These are phyloP conservation scores for Avena eriantha DNA, from an alignment of 176 grass and related monocot genomes.

Conservation along the genomic window DNA sequence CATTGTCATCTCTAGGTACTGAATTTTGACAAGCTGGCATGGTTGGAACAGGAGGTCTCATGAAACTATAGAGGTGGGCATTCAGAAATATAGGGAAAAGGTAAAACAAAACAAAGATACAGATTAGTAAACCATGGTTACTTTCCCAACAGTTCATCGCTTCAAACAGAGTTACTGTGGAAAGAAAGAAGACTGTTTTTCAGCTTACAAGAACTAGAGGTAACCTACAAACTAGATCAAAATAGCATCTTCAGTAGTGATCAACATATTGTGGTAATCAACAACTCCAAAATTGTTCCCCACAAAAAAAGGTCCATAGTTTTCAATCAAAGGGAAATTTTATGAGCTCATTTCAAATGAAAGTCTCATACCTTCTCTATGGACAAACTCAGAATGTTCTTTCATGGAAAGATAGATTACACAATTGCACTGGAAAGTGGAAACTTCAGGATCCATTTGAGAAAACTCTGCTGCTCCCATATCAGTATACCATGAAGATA, in stretches of 20 bases:
- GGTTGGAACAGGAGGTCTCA: background rate
- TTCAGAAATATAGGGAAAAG: background rate
- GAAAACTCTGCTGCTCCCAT: background rate
- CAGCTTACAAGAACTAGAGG: too few relatives aligned
- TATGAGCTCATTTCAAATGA: background rate
- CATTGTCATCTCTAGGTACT: background rate
- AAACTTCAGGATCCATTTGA: background rate
- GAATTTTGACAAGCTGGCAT: background rate
- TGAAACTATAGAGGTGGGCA: background rate
- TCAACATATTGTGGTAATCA: background rate
- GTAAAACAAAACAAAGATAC: background rate
- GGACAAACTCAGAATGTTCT: background rate
- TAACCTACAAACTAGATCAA: too few relatives aligned
- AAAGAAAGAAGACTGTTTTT: too few relatives aligned
- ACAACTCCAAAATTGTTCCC: background rate
- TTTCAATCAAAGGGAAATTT: too few relatives aligned
- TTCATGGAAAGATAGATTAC: background rate
- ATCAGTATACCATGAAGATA: background rate
- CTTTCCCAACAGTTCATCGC: background rate
- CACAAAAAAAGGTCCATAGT: background rate
- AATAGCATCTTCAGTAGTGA: too few relatives aligned
- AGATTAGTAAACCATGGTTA: background rate
- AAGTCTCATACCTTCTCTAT: background rate
- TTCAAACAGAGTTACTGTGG: too few relatives aligned
- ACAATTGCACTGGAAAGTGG: background rate